Conservation (phyloP, 2,329 filamentous ascomycete genomes). For the Colletotrichum ledebouriae region DNA sequence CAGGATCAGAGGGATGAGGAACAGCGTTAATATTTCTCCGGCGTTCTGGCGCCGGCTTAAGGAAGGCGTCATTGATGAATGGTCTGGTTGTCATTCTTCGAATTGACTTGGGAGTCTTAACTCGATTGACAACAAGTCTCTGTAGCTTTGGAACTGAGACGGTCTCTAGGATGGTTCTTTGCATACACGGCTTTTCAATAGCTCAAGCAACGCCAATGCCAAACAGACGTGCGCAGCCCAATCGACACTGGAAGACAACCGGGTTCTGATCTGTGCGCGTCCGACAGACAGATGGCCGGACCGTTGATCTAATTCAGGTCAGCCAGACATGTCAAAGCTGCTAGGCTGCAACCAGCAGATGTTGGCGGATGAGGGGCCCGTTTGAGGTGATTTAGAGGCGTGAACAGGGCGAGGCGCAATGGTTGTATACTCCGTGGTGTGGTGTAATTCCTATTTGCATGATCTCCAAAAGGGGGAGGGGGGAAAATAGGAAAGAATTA, state of each 20-base stretch:
- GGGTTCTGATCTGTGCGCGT: slow-evolving; percentile 36
- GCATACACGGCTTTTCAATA: slow-evolving; percentile 31
- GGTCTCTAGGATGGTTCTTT: slow-evolving; percentile 1
- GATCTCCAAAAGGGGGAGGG: too few species aligned
- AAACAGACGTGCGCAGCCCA: slow-evolving; percentile 35
- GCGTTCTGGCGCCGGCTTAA: neutral
- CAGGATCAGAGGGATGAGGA: slow-evolving; percentile 7
- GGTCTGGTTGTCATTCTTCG: slow-evolving; percentile 18
- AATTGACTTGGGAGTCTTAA: neutral
- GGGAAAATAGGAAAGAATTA: too few species aligned
- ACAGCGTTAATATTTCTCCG: slow-evolving; percentile 13
- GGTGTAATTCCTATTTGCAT: too few species aligned
- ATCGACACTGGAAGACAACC: slow-evolving; percentile 18
- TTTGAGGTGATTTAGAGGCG: slow-evolving; percentile 15
- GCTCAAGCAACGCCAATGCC: slow-evolving; percentile 33
- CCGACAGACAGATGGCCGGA: slow-evolving; percentile 32
- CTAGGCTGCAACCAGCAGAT: slow-evolving; percentile 38
- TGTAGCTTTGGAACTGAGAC: slow-evolving; percentile 8
- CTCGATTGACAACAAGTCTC: neutral
- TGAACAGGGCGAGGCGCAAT: neutral
- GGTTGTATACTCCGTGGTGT: too few species aligned
- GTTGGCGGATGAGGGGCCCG: slow-evolving; percentile 13
- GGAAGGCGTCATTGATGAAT: slow-evolving; percentile 10
- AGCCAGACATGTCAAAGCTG: slow-evolving; percentile 3
- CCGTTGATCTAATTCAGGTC: slow-evolving; percentile 25